Base-by-base conservation (phyloP, 2,329 filamentous ascomycete species). In the Stylonectria norvegica region DNA sequence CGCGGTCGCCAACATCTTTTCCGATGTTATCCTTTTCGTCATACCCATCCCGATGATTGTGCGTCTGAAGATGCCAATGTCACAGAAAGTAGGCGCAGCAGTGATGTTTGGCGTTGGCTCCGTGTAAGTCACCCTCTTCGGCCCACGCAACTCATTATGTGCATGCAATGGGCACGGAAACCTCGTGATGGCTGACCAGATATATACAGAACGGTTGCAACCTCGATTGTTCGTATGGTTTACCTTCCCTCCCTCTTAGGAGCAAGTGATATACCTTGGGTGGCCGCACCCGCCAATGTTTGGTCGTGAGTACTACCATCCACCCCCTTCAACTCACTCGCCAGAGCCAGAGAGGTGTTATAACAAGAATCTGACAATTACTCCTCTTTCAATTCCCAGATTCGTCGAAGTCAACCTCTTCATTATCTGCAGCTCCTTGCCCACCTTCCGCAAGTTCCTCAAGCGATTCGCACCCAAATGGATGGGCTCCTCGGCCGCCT, bases 401-500 rank as follows among this genome's bases (percentile, higher is more conserved):
- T 56, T 65, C 20, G 46, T 65, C 4, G 65, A 68, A 36, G 55
- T 58, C 2, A 68, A 67, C 17, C 55, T 67, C 0, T 57, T 66
- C 27, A 57, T 67, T 25, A 60, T 67, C 17, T 67, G 64, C 42
- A 61, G 59, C 16, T 66, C 28, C 1, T 48, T 52, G 47, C 49
- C 49, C 0, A 52, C 44, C 0, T 38, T 52, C 2, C 47, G 49
- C 77, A 85, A 66, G 77, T 76, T 73, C 4, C 66, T 84, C 14
- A 61, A 75, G 42, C 71, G 75, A 14, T 62, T 79, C 63, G 73
- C 33, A 77, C 78, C 1, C 76, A 79, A 2, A 80, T 83, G 65
- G 78, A 82, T 59, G 79, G 83, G 64, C 74, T 73, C 9, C 73
- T 84, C 19, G 70, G 78, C 42, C 76, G 71, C 25, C 82, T 83